Base-by-base conservation (phyloP, 495 filamentous ascomycete genomes). In the Daldinia concentrica region DNA sequence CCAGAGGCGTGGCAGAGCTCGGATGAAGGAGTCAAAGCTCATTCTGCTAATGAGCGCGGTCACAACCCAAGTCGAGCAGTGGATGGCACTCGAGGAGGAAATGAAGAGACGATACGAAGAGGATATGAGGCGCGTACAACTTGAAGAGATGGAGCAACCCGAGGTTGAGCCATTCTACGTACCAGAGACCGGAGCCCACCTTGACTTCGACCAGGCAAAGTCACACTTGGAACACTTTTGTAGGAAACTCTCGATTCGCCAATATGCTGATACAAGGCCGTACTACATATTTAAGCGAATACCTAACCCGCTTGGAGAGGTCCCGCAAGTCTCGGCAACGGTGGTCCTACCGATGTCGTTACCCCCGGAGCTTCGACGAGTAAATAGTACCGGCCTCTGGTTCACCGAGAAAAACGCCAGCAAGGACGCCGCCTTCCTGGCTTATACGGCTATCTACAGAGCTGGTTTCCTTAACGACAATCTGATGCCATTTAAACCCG, bases 191-290 rank as follows among this genome's bases (percentile, higher is more conserved):
- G 93, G 92, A 52, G 95, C 95, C 2, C 79, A 89, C 4, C 80
- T 98, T 19, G 92, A 90, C 7, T 82, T 92, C 0, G 84, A 92
- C 29, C 90, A 91, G 65, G 92, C 92, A 0, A 82, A 90, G 22
- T 72, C 82, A 12, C 94, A 97, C 78, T 86, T 99, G 2, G 82
- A 91, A 57, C 93, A 97, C 76, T 97, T 97, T 71, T 98, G 93
- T 75, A 79, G 80, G 17, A 84, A 85, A 0, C 75, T 96, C 5
- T 87, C 89, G 12, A 70, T 75, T 0, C 80, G 83, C 24, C 82
- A 84, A 30, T 91, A 91, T 65, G 77, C 82, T 11, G 81, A 86
- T 73, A 66, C 74, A 39, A 76, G 75, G 5, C 87, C 88, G 0
- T 85, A 85, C 51, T 90, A 87, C 71, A 81, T 86, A 34, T 76